Percentiles rank a stretch among this genome's conserved stretches.
Conservation (phyloP, 768 basidiomycete species). For the Rhodotorula paludigena region DNA sequence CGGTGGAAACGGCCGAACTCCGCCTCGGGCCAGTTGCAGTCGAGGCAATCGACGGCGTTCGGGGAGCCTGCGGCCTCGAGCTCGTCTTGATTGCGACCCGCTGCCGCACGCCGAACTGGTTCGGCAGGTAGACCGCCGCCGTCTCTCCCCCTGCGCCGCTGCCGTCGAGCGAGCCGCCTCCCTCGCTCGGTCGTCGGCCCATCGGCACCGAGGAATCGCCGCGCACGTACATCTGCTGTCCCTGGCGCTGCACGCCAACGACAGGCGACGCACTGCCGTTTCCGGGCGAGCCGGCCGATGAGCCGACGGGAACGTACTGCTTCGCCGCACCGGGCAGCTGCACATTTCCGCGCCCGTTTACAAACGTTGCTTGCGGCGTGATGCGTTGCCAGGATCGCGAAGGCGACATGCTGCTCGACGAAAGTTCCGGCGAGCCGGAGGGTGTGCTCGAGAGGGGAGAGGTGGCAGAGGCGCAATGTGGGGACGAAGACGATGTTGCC, state of each 20-base stretch:
- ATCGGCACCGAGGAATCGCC: background rate
- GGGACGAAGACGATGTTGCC: background rate
- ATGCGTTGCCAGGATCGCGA: constrained; percentile 29
- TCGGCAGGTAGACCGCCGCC: constrained; percentile 2
- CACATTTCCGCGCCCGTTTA: constrained; percentile 31
- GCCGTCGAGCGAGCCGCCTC: background rate
- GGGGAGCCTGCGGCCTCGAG: constrained; percentile 1
- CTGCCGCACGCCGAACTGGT: constrained; percentile 25
- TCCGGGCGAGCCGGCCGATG: background rate
- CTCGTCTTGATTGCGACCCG: constrained; percentile 21
- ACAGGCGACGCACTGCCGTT: background rate
- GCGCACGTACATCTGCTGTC: constrained; percentile 22
- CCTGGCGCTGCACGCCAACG: constrained; percentile 1
- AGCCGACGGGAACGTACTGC: constrained; percentile 13
- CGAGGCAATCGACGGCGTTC: background rate
- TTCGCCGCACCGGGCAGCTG: constrained; percentile 9
- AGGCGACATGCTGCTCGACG: background rate
- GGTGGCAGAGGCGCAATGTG: too few species aligned
- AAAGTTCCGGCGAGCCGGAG: background rate
- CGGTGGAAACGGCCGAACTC: background rate
- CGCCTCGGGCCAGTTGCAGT: background rate
- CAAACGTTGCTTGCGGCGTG: constrained; percentile 15
- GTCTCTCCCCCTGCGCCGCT: background rate
- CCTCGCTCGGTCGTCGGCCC: too few species aligned
- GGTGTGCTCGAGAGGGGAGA: background rate